Base-by-base conservation (phyloP, 2,329 filamentous ascomycete species). In the Hypoxylon rubiginosum region DNA sequence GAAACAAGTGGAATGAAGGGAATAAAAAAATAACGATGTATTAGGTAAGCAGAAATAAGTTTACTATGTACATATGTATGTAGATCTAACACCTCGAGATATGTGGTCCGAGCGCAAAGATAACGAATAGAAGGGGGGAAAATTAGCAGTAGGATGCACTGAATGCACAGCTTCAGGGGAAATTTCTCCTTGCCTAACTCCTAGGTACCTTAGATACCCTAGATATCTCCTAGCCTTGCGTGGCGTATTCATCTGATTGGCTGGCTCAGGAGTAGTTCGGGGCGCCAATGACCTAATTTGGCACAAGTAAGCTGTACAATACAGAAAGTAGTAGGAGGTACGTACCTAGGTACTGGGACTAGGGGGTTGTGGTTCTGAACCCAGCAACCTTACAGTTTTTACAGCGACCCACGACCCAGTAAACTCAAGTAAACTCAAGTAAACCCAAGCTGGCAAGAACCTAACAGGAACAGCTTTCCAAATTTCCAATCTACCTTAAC, bases 251-350 rank as follows among this genome's bases (percentile, higher is more conserved):
- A 2, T 56, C 26, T 69, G 49, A 69, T 69, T 69, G 67, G 67
- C 13, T 11, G 15, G 30, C 2, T 17, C 28, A 53, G 36, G 11
- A 19, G 28, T 58, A 54, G 62, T 19, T 68, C n/a, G 62, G 41
- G 53, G 59, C 51, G 52, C 17, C 53, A 51, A 66, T 66, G 63
- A 69, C 59, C 63, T 63, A 68, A 68, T 68, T 50, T 61, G 52
- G 66, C 45, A 58, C 32, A 34, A 50, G 43, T 34, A n/a, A n/a
- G n/a, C n/a, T n/a, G n/a, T n/a, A n/a, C n/a, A n/a, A n/a, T n/a
- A n/a, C n/a, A n/a, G n/a, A n/a, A n/a, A n/a, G n/a, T n/a, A 24
- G 50, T 13, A 34, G 4, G 17, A 8, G n/a, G 30, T 53, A 63
- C 28, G n/a, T 43, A 49, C 3, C 30, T 61, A 51, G 24, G 17